phyloP scores from a whole-genome alignment of 352 stramenopile genomes.

The Phytophthora sansomeana region DNA sequence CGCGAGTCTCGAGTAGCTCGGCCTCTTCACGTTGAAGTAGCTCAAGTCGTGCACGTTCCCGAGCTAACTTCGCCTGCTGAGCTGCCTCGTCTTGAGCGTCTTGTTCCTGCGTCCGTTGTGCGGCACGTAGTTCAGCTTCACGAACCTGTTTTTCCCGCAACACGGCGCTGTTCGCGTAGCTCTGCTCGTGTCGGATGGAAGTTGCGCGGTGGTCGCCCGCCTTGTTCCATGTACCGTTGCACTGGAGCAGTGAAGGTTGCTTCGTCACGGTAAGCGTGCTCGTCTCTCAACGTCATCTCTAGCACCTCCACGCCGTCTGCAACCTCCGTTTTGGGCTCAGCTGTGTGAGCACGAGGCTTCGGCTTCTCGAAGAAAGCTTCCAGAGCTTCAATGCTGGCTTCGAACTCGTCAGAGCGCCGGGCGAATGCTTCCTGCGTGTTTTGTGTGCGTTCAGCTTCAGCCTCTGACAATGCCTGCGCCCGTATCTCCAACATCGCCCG shows the following conservation, averaged over 20 bases:
- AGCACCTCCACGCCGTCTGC: slow-evolving; percentile 68
- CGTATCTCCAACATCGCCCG: slow-evolving; percentile 60
- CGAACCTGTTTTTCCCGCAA: slow-evolving; percentile 55
- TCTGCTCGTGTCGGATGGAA: slow-evolving; percentile 86
- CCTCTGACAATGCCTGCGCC: slow-evolving; percentile 62
- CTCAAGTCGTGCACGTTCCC: slow-evolving; percentile 71
- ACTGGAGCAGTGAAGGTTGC: slow-evolving; percentile 56
- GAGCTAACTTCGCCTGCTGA: slow-evolving; percentile 54
- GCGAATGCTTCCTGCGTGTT: slow-evolving; percentile 75
- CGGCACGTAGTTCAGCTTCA: slow-evolving; percentile 50
- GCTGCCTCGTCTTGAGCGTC: slow-evolving; percentile 58
- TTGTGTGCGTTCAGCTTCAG: slow-evolving; percentile 57
- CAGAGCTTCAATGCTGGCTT: slow-evolving; percentile 55
- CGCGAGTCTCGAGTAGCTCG: slow-evolving; percentile 79
- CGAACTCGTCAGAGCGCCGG: slow-evolving; percentile 56
- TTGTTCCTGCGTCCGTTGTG: slow-evolving; percentile 51
- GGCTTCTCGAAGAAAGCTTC: slow-evolving; percentile 72
- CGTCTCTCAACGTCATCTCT: slow-evolving; percentile 59
- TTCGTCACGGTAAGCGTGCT: slow-evolving; percentile 53
- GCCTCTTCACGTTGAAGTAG: slow-evolving; percentile 82
- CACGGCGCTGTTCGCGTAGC: slow-evolving; percentile 50
- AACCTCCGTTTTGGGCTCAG: slow-evolving; percentile 9
- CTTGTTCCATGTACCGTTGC: slow-evolving; percentile 81
- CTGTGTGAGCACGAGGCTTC: slow-evolving; percentile 6
- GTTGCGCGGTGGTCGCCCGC: slow-evolving; percentile 70